Evolutionary conservation across 495 filamentous ascomycete species (phyloP), one percentile per base, ranked within the genome.

Genomic region (Neurospora cerealis): DNA sequence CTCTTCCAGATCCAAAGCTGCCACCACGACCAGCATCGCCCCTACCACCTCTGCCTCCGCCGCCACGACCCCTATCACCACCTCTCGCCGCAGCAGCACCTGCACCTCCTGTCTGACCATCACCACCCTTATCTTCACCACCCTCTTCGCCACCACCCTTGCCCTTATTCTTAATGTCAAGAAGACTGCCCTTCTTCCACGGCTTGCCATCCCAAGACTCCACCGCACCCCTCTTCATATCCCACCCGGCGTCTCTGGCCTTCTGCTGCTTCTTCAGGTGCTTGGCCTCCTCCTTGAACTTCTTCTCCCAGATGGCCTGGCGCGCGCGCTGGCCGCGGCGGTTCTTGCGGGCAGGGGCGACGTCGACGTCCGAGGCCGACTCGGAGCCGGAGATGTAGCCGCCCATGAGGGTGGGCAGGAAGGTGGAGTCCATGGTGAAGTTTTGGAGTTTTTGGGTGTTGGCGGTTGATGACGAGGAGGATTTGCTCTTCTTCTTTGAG

Each of bases 381-480:
- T 95, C 94, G 4, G 93, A 95, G 75, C 94, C 96, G 21, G 95
- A 98, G 82, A 92, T 91, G 84, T 99, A 99, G 66, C 94, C 95
- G 21, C 91, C 92, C 87, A 95, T 92, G 3, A 99, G 87, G 7
- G 93, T 91, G 3, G 96, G 96, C 4, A 99, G 87, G 86, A 98
- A 97, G 2, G 89, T 91, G 9, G 90, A 91, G 71, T 84, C 87
- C 54, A 62, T 21, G 83, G 78, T 11, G 80, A 76, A n/a, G 81
- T 79, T 66, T 8, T 73, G 38, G 36, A 15, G 54, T 54, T 77
- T 77, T 72, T 69, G 71, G 10, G 72, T 77, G 78, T 71, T 81
- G 81, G 62, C 71, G 13, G 73, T 74, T 11, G 79, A 74, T 69
- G 73, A 32, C 19, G 76, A 73, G 10, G 69, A 71, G 10, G 69